These are phyloP conservation scores for Tremellales sp. DNA, from an alignment of 1,284 basidiomycete genomes.

Conservation along the genomic window DNA sequence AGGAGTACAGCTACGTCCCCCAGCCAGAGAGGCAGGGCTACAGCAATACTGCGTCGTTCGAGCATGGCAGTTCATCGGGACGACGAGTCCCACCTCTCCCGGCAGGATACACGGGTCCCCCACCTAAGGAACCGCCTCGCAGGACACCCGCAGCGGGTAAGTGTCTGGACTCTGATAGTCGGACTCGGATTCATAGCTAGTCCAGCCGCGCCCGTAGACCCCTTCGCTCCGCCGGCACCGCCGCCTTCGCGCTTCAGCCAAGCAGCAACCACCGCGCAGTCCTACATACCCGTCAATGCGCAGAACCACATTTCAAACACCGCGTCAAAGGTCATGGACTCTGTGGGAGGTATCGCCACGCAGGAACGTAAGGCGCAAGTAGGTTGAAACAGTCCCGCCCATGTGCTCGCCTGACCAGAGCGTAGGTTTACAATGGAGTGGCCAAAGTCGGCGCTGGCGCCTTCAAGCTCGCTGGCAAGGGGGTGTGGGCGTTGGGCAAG, in stretches of 20 bases:
- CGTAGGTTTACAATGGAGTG: constrained; percentile 12
- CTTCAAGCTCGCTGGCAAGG: constrained; percentile 19
- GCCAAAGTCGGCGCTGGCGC: constrained; percentile 16
- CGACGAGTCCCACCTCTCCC: too few species aligned
- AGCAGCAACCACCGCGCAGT: neutral
- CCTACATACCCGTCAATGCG: neutral
- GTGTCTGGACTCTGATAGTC: too few species aligned
- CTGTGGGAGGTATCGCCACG: neutral
- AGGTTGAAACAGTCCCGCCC: constrained; percentile 2
- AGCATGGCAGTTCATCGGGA: too few species aligned
- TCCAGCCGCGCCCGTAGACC: too few species aligned
- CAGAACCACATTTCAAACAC: neutral
- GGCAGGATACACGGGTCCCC: too few species aligned
- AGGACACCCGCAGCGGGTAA: too few species aligned
- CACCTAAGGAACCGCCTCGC: too few species aligned
- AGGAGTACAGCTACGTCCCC: too few species aligned
- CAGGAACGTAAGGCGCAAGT: constrained; percentile 7
- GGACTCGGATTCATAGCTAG: too few species aligned
- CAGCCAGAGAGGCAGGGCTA: too few species aligned
- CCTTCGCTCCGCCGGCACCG: too few species aligned
- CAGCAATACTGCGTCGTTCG: too few species aligned
- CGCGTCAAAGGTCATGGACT: constrained; percentile 1
- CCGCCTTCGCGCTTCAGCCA: neutral
- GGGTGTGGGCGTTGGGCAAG: constrained; percentile 23
- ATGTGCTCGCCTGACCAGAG: constrained; percentile 1